Evolutionary conservation across 2,329 filamentous ascomycete species (phyloP).

Genomic region (Trichoderma sp.): DNA sequence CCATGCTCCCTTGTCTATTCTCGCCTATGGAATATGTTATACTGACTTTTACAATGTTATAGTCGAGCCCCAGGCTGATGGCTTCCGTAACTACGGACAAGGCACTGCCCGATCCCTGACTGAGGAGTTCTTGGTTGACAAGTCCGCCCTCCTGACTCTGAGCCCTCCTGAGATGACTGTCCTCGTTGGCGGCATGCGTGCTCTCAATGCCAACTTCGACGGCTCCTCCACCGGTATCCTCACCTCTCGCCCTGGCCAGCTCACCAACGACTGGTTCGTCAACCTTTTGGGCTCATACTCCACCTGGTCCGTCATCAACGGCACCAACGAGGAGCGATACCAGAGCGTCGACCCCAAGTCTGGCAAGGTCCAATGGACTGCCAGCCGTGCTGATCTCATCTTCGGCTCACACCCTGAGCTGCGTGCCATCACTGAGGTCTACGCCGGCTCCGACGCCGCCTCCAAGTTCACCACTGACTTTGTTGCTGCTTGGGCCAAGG

Average conservation of each 20-base stretch:
- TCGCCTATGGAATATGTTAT: neutral
- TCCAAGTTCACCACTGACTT: slow-evolving; percentile 73
- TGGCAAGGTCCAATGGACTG: slow-evolving; percentile 68
- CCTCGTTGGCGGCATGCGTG: slow-evolving; percentile 71
- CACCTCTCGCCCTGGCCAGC: slow-evolving; percentile 66
- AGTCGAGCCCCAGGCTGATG: slow-evolving; percentile 68
- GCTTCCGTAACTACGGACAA: slow-evolving; percentile 78
- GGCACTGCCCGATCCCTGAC: slow-evolving; percentile 62
- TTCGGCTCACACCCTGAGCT: slow-evolving; percentile 74
- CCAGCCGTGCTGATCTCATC: slow-evolving; percentile 69
- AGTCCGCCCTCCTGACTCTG: slow-evolving; percentile 70
- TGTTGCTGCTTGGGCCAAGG: slow-evolving; percentile 70
- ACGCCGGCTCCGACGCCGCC: slow-evolving; percentile 60
- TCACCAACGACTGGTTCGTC: slow-evolving; percentile 81
- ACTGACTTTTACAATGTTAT: slow-evolving; percentile 3
- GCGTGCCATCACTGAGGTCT: slow-evolving; percentile 70
- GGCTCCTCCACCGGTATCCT: slow-evolving; percentile 68
- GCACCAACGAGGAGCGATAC: slow-evolving; percentile 58
- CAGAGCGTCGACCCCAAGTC: slow-evolving; percentile 67
- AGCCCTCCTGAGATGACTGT: slow-evolving; percentile 71
- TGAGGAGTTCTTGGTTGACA: slow-evolving; percentile 73
- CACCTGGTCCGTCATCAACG: slow-evolving; percentile 55
- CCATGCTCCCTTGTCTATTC: neutral
- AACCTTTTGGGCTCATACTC: slow-evolving; percentile 71
- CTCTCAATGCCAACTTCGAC: slow-evolving; percentile 71